These are phyloP conservation scores for Theobroma grandiflorum DNA, from an alignment of 441 rosid species.

Conservation along the genomic window DNA sequence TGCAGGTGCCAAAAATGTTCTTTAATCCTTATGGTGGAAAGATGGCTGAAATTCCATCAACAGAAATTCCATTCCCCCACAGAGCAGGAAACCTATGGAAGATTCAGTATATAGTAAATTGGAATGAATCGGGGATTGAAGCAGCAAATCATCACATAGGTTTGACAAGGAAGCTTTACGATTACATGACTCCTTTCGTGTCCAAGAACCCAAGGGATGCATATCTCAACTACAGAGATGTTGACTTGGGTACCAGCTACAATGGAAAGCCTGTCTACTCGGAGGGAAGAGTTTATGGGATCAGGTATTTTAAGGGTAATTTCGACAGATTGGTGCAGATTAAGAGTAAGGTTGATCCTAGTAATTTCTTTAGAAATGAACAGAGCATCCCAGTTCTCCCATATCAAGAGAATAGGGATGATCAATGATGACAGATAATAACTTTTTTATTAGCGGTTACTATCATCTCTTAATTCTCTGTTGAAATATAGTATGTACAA, in stretches of 20 bases:
- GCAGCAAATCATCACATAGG: conserved; percentile 33
- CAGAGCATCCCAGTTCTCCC: conserved; percentile 21
- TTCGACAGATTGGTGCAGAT: conserved; percentile 20
- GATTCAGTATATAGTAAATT: conserved; percentile 39
- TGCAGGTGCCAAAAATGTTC: conserved; percentile 28
- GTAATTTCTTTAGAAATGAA: conserved; percentile 22
- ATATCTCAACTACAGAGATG: conserved; percentile 37
- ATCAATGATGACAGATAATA: no score
- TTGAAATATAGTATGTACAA: no score
- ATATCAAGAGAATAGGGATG: background rate
- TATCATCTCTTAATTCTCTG: no score
- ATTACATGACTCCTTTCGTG: conserved; percentile 50
- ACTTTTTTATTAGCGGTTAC: no score
- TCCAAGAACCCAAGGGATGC: conserved; percentile 56
- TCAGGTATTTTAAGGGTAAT: conserved; percentile 26
- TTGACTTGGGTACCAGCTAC: conserved; percentile 12
- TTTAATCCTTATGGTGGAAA: conserved; percentile 55
- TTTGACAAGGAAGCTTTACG: conserved; percentile 38
- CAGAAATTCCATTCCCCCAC: conserved; percentile 48
- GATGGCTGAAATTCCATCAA: conserved; percentile 36
- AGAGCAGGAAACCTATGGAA: conserved; percentile 48
- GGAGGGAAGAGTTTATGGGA: conserved; percentile 5
- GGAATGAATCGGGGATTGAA: conserved; percentile 44
- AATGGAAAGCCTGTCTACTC: background rate
- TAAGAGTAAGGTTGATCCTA: conserved; percentile 18